phyloP scores from a whole-genome alignment of 73 alveolate species.

The Tetrahymena elliotti region DNA sequence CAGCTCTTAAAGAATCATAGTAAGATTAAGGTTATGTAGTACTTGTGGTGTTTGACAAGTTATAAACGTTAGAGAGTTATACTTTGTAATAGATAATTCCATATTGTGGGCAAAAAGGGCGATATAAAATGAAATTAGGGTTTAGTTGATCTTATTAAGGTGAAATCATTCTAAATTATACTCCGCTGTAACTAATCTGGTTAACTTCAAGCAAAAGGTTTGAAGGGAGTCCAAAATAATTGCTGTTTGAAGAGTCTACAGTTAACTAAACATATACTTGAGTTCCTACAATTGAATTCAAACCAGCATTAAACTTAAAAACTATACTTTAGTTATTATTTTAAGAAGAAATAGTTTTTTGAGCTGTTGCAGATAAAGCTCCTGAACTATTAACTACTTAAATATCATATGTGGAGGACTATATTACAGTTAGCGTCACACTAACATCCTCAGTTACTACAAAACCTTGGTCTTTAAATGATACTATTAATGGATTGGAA shows the following conservation, averaged over 20 bases:
- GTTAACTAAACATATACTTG: background rate
- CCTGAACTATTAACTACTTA: background rate
- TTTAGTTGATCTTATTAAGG: background rate
- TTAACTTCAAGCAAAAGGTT: background rate
- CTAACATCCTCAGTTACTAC: background rate
- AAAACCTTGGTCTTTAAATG: background rate
- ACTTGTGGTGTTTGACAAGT: background rate
- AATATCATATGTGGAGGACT: background rate
- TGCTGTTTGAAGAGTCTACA: background rate
- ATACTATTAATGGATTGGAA: background rate
- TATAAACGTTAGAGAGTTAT: background rate
- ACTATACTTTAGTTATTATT: background rate
- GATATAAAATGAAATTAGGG: background rate
- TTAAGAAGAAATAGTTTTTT: background rate
- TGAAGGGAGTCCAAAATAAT: background rate
- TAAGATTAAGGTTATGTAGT: background rate
- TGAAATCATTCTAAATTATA: background rate
- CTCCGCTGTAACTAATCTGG: background rate
- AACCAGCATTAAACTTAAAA: background rate
- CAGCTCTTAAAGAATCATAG: background rate
- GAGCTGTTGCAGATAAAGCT: background rate
- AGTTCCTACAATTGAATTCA: background rate
- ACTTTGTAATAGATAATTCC: background rate
- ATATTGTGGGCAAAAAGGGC: background rate
- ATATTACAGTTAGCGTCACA: background rate